Conservation (phyloP, 352 stramenopile genomes). For the Achlya hypogyna region DNA sequence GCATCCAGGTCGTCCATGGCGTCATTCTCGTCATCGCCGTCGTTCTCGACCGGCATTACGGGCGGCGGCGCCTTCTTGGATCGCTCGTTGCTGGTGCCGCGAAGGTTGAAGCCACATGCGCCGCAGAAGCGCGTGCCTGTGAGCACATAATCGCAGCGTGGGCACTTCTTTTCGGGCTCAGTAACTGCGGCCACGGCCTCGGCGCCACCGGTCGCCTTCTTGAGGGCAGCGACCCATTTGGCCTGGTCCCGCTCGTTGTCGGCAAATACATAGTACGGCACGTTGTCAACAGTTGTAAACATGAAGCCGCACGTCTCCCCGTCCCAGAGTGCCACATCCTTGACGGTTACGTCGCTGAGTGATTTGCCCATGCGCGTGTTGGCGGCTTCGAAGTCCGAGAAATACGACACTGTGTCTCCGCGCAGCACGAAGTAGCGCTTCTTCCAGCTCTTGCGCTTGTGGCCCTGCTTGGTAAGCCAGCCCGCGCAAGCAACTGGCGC, state of each 20-base stretch:
- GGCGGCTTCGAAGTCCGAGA: conserved; percentile 78
- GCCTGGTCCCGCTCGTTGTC: conserved; percentile 81
- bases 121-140: conserved; percentile 82
- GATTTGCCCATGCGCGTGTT: conserved; percentile 72
- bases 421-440: conserved; percentile 85
- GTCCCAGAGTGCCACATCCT: conserved; percentile 81
- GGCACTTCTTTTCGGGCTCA: conserved; percentile 71
- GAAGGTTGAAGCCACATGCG: conserved; percentile 79
- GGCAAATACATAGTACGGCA: conserved; percentile 86
- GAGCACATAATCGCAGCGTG: conserved; percentile 75
- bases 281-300: conserved; percentile 83
- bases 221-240: conserved; percentile 82
- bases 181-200: conserved; percentile 24
- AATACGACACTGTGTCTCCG: conserved; percentile 67
- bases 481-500: conserved; percentile 72
- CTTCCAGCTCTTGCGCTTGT: conserved; percentile 88
- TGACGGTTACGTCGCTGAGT: conserved; percentile 68
- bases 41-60: conserved; percentile 17
- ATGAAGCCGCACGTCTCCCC: conserved; percentile 82
- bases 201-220: conserved; percentile 43
- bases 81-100: conserved; percentile 61
- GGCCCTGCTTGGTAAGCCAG: conserved; percentile 83
- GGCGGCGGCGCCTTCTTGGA: conserved; percentile 15
- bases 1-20: conserved; percentile 81
- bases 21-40: conserved; percentile 62